phyloP scores from a whole-genome alignment of 2,329 filamentous ascomycete species.

The Fusarium sp. region DNA sequence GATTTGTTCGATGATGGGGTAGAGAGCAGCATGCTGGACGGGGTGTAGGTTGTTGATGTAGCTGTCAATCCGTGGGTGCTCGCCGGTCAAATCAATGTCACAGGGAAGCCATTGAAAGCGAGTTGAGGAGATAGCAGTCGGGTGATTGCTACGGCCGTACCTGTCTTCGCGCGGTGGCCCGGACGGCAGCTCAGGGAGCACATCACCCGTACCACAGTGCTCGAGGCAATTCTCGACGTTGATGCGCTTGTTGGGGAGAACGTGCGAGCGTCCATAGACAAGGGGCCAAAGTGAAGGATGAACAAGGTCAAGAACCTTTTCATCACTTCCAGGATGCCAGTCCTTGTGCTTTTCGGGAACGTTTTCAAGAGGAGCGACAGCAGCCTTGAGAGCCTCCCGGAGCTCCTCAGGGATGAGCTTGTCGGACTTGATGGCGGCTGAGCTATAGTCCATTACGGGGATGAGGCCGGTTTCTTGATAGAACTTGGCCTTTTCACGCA shows the following conservation, averaged over 20 bases:
- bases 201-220: conserved; percentile 48
- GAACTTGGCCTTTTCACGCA: conserved; percentile 48
- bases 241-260: conserved; percentile 49
- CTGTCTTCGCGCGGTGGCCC: neutral
- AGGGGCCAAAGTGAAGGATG: conserved; percentile 42
- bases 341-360: conserved; percentile 58
- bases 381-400: conserved; percentile 53
- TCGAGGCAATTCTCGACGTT: conserved; percentile 53
- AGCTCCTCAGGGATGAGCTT: conserved; percentile 41
- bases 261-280: conserved; percentile 42
- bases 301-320: conserved; percentile 35
- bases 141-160: neutral
- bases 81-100: conserved; percentile 56
- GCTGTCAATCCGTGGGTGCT: conserved; percentile 55
- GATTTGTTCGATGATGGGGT: conserved; percentile 55
- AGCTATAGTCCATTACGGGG: conserved; percentile 49
- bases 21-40: conserved; percentile 50
- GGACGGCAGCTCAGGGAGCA: conserved; percentile 33
- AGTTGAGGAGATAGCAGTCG: conserved; percentile 11
- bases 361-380: conserved; percentile 61
- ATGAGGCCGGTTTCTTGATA: conserved; percentile 49
- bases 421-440: conserved; percentile 52
- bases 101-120: conserved; percentile 62
- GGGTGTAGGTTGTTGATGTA: conserved; percentile 69
- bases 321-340: conserved; percentile 37